Evolutionary conservation across 768 basidiomycete genomes (phyloP).

Genomic region (Panaeolus cyanescens): DNA sequence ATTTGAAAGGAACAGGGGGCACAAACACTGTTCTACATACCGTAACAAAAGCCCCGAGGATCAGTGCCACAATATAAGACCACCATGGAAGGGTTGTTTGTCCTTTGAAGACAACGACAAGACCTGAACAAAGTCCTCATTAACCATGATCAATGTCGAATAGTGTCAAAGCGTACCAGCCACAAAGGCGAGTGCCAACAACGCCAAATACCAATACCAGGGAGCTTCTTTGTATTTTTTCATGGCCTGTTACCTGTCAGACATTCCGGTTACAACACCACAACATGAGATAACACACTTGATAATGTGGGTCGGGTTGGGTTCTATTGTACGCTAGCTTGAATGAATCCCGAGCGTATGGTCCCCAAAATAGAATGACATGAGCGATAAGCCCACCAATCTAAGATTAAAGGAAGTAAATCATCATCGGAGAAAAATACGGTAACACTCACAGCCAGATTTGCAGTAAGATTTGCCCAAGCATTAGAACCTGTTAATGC

Average conservation of each 20-base stretch:
- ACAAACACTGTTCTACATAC: slow-evolving; percentile 16
- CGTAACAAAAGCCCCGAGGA: slow-evolving; percentile 47
- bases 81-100: slow-evolving; percentile 65
- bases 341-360: slow-evolving; percentile 50
- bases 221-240: slow-evolving; percentile 62
- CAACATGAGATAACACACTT: slow-evolving; percentile 26
- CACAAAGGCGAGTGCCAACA: slow-evolving; percentile 52
- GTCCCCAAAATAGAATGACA: slow-evolving; percentile 58
- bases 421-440: not conserved
- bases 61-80: slow-evolving; percentile 59
- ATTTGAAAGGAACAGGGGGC: not conserved
- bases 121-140: slow-evolving; percentile 30
- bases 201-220: slow-evolving; percentile 58
- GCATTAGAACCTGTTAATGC: slow-evolving; percentile 54
- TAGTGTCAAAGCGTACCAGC: slow-evolving; percentile 41
- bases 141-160: not conserved
- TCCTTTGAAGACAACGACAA: slow-evolving; percentile 58
- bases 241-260: slow-evolving; percentile 39
- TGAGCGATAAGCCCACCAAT: slow-evolving; percentile 65
- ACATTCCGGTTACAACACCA: not conserved
- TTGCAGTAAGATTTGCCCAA: slow-evolving; percentile 48
- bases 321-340: slow-evolving; percentile 44
- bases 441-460: slow-evolving; percentile 41
- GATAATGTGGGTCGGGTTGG: slow-evolving; percentile 60
- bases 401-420: slow-evolving; percentile 21